Evolutionary conservation across 2,329 filamentous ascomycete species (phyloP).

Genomic region (Coniochaeta ligniaria): DNA sequence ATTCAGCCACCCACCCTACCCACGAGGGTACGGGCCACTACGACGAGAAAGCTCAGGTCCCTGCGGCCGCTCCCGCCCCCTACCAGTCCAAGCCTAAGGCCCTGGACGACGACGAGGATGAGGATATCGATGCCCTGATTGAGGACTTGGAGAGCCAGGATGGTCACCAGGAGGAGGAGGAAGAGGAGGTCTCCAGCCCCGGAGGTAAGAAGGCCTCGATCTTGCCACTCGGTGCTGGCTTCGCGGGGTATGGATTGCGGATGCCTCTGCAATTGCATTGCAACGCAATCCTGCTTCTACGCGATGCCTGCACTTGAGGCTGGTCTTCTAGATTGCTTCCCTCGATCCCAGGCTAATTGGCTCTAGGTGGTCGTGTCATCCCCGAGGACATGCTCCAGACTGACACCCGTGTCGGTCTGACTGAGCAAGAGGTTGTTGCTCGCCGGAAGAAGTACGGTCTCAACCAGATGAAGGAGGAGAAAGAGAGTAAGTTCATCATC

Average conservation of each 20-base stretch:
- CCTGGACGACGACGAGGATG: constrained; percentile 64
- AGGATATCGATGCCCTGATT: constrained; percentile 81
- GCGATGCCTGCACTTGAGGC: neutral
- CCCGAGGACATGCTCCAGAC: constrained; percentile 70
- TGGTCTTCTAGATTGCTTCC: neutral
- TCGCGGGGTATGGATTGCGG: neutral
- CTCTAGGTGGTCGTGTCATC: constrained; percentile 43
- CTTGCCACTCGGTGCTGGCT: neutral
- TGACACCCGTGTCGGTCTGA: constrained; percentile 62
- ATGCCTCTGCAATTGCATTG: neutral
- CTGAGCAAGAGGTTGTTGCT: constrained; percentile 57
- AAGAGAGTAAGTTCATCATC: constrained; percentile 3
- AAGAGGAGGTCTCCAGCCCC: neutral
- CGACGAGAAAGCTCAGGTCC: constrained; percentile 48
- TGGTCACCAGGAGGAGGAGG: constrained; percentile 46
- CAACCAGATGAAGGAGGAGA: constrained; percentile 63
- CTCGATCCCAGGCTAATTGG: neutral
- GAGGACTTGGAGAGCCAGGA: constrained; percentile 81
- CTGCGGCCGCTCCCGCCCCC: constrained; percentile 8
- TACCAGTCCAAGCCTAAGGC: constrained; percentile 30
- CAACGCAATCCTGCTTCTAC: neutral
- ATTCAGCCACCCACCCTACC: constrained; percentile 29
- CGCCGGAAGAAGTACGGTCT: constrained; percentile 68
- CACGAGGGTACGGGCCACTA: constrained; percentile 50
- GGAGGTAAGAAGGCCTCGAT: neutral